These are phyloP conservation scores for Aspergillus viridinutans DNA, from an alignment of 2,329 filamentous ascomycete genomes.

Conservation along the genomic window DNA sequence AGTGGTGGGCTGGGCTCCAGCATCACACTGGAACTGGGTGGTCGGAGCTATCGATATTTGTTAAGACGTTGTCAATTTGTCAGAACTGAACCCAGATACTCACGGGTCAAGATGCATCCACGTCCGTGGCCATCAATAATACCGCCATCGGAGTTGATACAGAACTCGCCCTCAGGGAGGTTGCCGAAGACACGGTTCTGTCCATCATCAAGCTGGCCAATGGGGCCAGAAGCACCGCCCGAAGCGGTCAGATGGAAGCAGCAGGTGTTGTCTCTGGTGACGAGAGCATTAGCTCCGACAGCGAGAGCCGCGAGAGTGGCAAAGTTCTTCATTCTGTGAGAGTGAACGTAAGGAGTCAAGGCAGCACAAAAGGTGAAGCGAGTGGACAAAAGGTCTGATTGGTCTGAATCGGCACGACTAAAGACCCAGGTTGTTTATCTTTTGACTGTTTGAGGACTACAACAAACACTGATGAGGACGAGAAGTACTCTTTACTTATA, in stretches of 20 bases:
- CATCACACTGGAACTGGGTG: slow-evolving; percentile 60
- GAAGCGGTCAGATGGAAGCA: slow-evolving; percentile 52
- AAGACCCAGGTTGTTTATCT: slow-evolving; percentile 3
- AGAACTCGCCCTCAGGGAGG: slow-evolving; percentile 49
- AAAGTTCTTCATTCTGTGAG: slow-evolving; percentile 35
- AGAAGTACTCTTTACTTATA: slow-evolving; percentile 19
- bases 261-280: slow-evolving; percentile 39
- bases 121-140: slow-evolving; percentile 55
- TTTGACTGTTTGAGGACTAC: neutral
- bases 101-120: slow-evolving; percentile 62
- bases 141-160: slow-evolving; percentile 49
- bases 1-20: slow-evolving; percentile 46
- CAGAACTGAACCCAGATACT: slow-evolving; percentile 17
- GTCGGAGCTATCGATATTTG: slow-evolving; percentile 44
- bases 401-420: neutral
- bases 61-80: neutral
- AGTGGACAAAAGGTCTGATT: slow-evolving; percentile 6
- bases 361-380: slow-evolving; percentile 6
- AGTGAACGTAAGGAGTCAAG: slow-evolving; percentile 6
- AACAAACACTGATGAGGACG: neutral
- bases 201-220: slow-evolving; percentile 60
- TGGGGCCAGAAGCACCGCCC: slow-evolving; percentile 47
- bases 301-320: slow-evolving; percentile 36
- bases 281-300: slow-evolving; percentile 41
- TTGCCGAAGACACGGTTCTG: slow-evolving; percentile 56